Base-by-base conservation (phyloP, 2,329 filamentous ascomycete species). In the Juglanconis juglandina region DNA sequence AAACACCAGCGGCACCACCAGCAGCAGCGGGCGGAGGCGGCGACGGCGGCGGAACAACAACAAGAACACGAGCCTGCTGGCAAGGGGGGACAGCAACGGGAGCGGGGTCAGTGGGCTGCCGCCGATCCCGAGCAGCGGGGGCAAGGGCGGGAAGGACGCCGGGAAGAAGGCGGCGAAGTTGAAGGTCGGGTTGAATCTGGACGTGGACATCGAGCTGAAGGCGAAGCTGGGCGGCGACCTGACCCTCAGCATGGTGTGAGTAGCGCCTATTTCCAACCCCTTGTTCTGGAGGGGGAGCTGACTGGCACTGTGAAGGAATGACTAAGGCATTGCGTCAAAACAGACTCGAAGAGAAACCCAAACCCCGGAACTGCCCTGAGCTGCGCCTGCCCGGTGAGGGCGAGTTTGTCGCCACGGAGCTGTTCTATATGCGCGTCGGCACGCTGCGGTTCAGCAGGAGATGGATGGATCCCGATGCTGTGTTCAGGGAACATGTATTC, bases 151-250 rank as follows among this genome's bases (percentile, higher is more conserved):
- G 14, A 14, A 13, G 17, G 39, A 34, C 11, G 51, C 42, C 17
- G 68, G 69, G 32, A 70, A 67, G 52, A 71, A 69, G 60, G 67
- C 67, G 14, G 67, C 68, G 0, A 64, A 68, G 24, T 68, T 73
- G 41, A 67, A 70, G 64, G 67, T 73, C 24, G 68, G 71, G 4
- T 66, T 74, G 44, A 92, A 93, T 73, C 76, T 93, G 60, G 88
- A 92, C 65, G 81, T 92, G 53, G 88, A 92, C 73, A 86, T 93
- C 66, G 85, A 91, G 73, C 77, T 93, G 61, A 92, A 91, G 78
- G 89, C 90, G n/a, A 87, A 85, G 72, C 89, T 93, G 60, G 84
- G 91, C 67, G 89, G 90, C 65, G 89, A 92, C 76, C 72, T 92
- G 65, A 90, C 87, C 3, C 72, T 92, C 64, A 85, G 83, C 58